A percentile compares a stretch with the other conserved stretches of the same genome.
phyloP scores from a whole-genome alignment of 805 yeast species.

The Yamadazyma nakazawae region DNA sequence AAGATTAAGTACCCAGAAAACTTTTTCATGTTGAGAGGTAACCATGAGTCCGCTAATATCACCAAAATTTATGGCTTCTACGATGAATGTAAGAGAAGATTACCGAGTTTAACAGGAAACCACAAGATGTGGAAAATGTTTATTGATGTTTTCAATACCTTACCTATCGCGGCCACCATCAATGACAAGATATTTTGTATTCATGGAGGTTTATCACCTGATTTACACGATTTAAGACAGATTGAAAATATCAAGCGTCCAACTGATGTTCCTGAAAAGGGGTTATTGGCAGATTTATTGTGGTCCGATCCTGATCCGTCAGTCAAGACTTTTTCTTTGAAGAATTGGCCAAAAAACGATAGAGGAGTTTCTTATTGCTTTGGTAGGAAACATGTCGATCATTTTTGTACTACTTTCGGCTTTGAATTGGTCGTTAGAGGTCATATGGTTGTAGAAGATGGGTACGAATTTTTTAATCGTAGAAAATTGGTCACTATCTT shows the following conservation, averaged over 20 bases:
- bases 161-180: slow-evolving; percentile 61
- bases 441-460: slow-evolving; percentile 89
- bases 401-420: slow-evolving; percentile 60
- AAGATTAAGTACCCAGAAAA: slow-evolving; percentile 60
- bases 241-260: slow-evolving; percentile 73
- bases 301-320: slow-evolving; percentile 75
- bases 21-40: slow-evolving; percentile 58
- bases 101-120: slow-evolving; percentile 27
- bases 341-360: slow-evolving; percentile 77
- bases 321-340: slow-evolving; percentile 30
- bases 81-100: slow-evolving; percentile 57
- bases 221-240: slow-evolving; percentile 59
- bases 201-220: slow-evolving; percentile 77
- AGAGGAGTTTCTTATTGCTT: slow-evolving; percentile 81
- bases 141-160: slow-evolving; percentile 55
- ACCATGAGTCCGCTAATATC: slow-evolving; percentile 57
- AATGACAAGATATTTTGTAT: slow-evolving; percentile 57
- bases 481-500: slow-evolving; percentile 75
- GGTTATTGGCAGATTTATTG: slow-evolving; percentile 69
- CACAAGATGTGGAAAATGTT: slow-evolving; percentile 50
- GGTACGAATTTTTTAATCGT: slow-evolving; percentile 77
- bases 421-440: slow-evolving; percentile 80
- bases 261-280: slow-evolving; percentile 80
- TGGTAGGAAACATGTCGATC: slow-evolving; percentile 69
- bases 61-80: slow-evolving; percentile 60